A percentile compares a stretch with the other conserved stretches of the same genome.
phyloP scores from a whole-genome alignment of 202 grass and related monocot genomes.

The Cymbopogon flexuosus region DNA sequence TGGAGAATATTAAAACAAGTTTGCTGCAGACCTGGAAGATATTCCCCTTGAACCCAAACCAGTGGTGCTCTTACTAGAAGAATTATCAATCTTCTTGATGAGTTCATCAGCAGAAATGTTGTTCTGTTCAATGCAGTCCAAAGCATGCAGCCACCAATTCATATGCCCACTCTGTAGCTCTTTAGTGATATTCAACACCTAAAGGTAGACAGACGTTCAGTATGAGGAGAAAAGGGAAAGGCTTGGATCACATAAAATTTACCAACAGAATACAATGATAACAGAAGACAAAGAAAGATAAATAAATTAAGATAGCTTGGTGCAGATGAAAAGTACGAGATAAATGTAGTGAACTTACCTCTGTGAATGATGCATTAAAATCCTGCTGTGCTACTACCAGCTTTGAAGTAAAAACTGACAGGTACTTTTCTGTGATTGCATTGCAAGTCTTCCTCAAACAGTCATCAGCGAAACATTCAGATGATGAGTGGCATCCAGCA shows the following conservation, averaged over 20 bases:
- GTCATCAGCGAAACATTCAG: conserved; percentile 63
- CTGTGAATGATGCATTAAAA: conserved; percentile 58
- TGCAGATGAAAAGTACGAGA: conserved; percentile 9
- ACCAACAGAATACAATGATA: conserved; percentile 13
- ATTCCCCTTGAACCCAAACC: conserved; percentile 54
- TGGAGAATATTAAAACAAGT: conserved; percentile 24
- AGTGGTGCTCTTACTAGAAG: conserved; percentile 61
- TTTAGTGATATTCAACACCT: conserved; percentile 59
- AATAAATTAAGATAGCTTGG: conserved; percentile 4
- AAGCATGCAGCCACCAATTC: conserved; percentile 77
- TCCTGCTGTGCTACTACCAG: conserved; percentile 64
- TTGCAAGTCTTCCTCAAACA: conserved; percentile 82
- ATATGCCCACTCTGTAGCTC: conserved; percentile 55
- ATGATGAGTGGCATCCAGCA: conserved; percentile 44
- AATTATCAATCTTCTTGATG: conserved; percentile 74
- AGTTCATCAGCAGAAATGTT: conserved; percentile 64
- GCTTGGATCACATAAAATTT: not conserved
- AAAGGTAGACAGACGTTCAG: conserved; percentile 16
- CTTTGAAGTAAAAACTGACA: conserved; percentile 67
- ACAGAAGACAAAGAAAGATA: conserved; percentile 12
- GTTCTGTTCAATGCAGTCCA: conserved; percentile 57
- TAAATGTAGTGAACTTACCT: conserved; percentile 39
- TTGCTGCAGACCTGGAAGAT: conserved; percentile 52
- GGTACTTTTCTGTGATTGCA: conserved; percentile 72
- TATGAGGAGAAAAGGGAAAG: conserved; percentile 2